phyloP scores from a whole-genome alignment of 169 alveolate genomes.

The Eimeria sp. region DNA sequence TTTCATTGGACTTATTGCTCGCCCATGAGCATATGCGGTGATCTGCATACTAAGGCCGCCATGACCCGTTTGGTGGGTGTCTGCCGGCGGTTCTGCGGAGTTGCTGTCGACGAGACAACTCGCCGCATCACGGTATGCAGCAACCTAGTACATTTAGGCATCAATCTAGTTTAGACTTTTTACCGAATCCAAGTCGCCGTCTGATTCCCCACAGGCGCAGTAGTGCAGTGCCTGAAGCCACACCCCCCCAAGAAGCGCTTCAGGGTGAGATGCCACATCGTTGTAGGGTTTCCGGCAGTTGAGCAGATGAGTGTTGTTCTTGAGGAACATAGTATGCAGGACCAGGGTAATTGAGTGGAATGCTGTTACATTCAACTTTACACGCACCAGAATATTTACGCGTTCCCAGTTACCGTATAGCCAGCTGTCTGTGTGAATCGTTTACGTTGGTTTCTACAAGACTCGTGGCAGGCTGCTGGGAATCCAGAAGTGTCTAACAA shows the following conservation, averaged over 20 bases:
- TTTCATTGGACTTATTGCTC: background rate
- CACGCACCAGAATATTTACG: background rate
- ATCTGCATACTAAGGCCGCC: background rate
- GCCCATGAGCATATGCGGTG: background rate
- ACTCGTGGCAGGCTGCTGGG: too few species aligned
- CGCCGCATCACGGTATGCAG: background rate
- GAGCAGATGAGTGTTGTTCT: background rate
- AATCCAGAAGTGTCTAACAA: too few species aligned
- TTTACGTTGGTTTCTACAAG: too few species aligned
- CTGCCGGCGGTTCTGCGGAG: background rate
- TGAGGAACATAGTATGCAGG: background rate
- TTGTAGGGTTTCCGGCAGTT: background rate
- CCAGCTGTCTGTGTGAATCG: too few species aligned
- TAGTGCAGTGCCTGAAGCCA: constrained; percentile 7
- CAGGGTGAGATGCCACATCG: background rate
- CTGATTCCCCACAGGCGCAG: background rate
- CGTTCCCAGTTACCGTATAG: too few species aligned
- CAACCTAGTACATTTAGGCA: background rate
- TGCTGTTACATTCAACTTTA: background rate
- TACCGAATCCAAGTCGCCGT: background rate
- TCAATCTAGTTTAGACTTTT: background rate
- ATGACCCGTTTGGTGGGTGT: background rate
- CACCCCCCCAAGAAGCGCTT: background rate
- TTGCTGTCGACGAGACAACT: background rate
- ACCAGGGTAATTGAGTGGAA: background rate